Conservation (phyloP, 495 filamentous ascomycete genomes). For the Penicillium waksmanii region DNA sequence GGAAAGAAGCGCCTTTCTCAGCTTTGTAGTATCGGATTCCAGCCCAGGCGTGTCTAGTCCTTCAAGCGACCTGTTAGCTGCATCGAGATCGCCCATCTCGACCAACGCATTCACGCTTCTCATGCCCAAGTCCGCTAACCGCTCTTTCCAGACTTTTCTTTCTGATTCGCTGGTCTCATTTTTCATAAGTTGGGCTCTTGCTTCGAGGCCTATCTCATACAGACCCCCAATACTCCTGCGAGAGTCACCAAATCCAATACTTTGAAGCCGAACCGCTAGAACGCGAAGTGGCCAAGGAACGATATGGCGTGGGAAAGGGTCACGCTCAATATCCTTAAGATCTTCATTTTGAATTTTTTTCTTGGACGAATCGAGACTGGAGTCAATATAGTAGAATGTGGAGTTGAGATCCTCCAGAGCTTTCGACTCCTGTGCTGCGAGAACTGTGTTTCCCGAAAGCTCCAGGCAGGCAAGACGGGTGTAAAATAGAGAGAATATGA, state of each 20-base stretch:
- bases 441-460: constrained; percentile 65
- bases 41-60: constrained; percentile 40
- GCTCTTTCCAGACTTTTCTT: constrained; percentile 63
- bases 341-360: constrained; percentile 41
- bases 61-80: constrained; percentile 70
- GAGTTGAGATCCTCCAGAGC: constrained; percentile 78
- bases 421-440: constrained; percentile 87
- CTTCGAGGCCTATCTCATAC: constrained; percentile 85
- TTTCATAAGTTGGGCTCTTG: constrained; percentile 56
- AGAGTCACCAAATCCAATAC: constrained; percentile 79
- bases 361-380: constrained; percentile 23
- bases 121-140: constrained; percentile 76
- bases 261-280: constrained; percentile 78
- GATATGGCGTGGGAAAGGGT: constrained; percentile 51
- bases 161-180: constrained; percentile 35
- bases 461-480: constrained; percentile 82
- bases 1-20: constrained; percentile 66
- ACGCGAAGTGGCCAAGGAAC: constrained; percentile 89
- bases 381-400: constrained; percentile 64
- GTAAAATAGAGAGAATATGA: constrained; percentile 79
- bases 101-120: constrained; percentile 78
- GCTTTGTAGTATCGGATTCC: constrained; percentile 39
- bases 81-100: constrained; percentile 87
- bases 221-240: constrained; percentile 84
- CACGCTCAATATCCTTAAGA: constrained; percentile 36